phyloP scores from a whole-genome alignment of 371 early-diverging fungal genomes.

The Apophysomyces elegans region DNA sequence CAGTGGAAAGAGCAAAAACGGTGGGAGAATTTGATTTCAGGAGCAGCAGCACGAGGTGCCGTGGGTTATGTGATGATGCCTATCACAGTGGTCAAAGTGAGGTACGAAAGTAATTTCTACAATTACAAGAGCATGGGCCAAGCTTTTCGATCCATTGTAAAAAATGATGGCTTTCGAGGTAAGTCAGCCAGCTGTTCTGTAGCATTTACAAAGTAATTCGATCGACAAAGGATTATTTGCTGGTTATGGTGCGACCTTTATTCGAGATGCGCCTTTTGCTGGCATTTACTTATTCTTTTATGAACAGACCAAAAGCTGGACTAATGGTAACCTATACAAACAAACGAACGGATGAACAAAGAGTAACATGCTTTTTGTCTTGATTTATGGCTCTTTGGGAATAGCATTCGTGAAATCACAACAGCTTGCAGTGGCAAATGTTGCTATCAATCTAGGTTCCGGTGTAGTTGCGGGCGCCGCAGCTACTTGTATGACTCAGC shows the following conservation, averaged over 20 bases:
- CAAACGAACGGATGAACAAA: not conserved
- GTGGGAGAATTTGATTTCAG: slow-evolving; percentile 78
- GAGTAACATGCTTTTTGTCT: not conserved
- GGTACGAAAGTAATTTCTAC: slow-evolving; percentile 92
- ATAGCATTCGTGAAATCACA: slow-evolving; percentile 3
- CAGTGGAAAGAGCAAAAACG: slow-evolving; percentile 29
- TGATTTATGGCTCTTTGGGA: not conserved
- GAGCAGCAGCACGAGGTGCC: slow-evolving; percentile 81
- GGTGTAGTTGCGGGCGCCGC: slow-evolving; percentile 73
- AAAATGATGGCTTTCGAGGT: slow-evolving; percentile 64
- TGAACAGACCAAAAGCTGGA: slow-evolving; percentile 68
- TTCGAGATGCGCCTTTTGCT: slow-evolving; percentile 95
- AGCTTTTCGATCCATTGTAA: slow-evolving; percentile 68
- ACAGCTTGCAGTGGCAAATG: slow-evolving; percentile 36
- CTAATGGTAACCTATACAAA: slow-evolving; percentile 43
- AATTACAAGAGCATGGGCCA: slow-evolving; percentile 69
- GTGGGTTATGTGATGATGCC: slow-evolving; percentile 96
- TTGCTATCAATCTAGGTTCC: slow-evolving; percentile 46
- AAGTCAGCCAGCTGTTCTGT: slow-evolving; percentile 16
- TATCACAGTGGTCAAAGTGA: slow-evolving; percentile 89
- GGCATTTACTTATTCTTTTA: slow-evolving; percentile 96
- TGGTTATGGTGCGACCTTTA: slow-evolving; percentile 90
- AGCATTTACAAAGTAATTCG: not conserved
- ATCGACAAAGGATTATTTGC: slow-evolving; percentile 73
- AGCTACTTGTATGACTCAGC: slow-evolving; percentile 88